Evolutionary conservation across 768 basidiomycete genomes (phyloP).

Genomic region (Pisolithus sp.): DNA sequence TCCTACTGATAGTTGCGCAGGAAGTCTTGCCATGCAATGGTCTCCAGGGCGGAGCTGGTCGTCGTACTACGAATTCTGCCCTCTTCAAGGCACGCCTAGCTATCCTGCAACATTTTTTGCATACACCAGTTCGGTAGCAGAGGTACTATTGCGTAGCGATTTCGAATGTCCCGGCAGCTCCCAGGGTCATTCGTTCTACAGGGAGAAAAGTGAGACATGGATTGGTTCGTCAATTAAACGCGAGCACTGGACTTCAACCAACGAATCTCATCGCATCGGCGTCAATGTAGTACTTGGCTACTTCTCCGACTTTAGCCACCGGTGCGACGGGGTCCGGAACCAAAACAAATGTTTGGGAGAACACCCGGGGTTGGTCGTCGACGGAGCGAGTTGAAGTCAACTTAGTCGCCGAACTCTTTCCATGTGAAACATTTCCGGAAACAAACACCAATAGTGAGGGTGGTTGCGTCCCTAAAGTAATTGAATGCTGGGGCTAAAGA

Average conservation of each 20-base stretch:
- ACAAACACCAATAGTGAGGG: slow-evolving; percentile 76
- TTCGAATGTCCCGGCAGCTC: neutral
- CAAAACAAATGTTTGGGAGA: slow-evolving; percentile 84
- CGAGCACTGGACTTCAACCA: slow-evolving; percentile 37
- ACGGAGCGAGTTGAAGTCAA: slow-evolving; percentile 45
- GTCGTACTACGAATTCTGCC: no score
- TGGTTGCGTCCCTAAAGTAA: slow-evolving; percentile 58
- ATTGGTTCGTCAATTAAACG: neutral
- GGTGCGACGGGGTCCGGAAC: slow-evolving; percentile 66
- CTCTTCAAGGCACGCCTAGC: no score
- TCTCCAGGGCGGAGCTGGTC: no score
- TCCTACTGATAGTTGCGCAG: no score
- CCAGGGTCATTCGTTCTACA: neutral
- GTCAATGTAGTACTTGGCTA: slow-evolving; percentile 76
- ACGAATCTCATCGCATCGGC: slow-evolving; percentile 80
- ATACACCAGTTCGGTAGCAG: neutral
- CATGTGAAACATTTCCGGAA: slow-evolving; percentile 73
- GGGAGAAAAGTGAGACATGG: neutral
- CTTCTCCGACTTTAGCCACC: slow-evolving; percentile 59
- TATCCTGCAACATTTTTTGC: no score
- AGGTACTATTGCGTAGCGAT: no score
- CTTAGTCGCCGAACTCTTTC: slow-evolving; percentile 53
- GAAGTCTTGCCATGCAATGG: no score
- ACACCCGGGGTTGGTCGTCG: slow-evolving; percentile 78
- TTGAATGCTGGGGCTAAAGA: slow-evolving; percentile 5